Conservation (phyloP, 441 rosid species). For the Eruca vesicaria region DNA sequence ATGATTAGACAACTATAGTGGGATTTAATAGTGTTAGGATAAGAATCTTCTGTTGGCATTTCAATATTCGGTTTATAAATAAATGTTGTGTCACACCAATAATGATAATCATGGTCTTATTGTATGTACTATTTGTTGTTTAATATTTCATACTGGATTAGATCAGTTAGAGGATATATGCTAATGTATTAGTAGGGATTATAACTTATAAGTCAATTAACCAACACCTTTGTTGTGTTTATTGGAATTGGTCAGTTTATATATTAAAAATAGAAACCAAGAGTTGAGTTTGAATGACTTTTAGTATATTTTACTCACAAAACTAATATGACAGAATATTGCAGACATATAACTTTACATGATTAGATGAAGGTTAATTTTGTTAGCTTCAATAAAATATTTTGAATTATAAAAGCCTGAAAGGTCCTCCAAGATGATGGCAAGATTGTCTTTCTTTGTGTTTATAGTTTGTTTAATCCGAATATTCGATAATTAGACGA, state of each 20-base stretch:
- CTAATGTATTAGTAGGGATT: background rate
- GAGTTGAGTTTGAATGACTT: background rate
- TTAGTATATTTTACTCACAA: background rate
- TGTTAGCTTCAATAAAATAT: background rate
- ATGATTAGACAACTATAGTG: conserved; percentile 17
- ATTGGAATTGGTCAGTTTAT: background rate
- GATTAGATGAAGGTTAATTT: background rate
- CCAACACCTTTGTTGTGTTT: background rate
- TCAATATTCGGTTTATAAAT: background rate
- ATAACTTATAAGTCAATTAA: background rate
- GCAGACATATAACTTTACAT: background rate
- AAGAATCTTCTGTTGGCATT: conserved; percentile 20
- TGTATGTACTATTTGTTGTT: background rate
- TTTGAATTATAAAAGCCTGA: background rate
- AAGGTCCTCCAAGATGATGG: background rate
- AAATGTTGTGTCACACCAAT: conserved; percentile 13
- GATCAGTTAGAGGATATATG: background rate
- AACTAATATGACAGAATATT: background rate
- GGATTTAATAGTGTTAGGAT: conserved; percentile 10
- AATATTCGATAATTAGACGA: too few relatives aligned
- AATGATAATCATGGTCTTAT: background rate
- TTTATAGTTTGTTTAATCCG: too few relatives aligned
- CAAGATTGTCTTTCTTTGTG: background rate
- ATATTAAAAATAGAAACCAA: background rate
- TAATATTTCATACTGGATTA: background rate